Evolutionary conservation across 306 rosid genomes (phyloP).

Genomic region (Gleditsia sinensis): DNA sequence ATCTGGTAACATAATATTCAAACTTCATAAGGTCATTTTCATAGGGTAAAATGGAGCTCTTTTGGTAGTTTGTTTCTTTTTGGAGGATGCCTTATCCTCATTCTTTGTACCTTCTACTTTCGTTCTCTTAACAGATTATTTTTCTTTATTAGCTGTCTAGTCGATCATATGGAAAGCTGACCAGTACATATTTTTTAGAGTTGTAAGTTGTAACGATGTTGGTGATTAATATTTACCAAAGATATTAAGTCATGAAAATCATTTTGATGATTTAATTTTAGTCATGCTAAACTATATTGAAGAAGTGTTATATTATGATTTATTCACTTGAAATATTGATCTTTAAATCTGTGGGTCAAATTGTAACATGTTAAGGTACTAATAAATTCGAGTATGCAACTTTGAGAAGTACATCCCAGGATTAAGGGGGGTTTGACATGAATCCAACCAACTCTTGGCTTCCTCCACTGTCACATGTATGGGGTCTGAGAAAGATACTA

Average conservation of each 20-base stretch:
- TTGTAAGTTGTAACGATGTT: neutral
- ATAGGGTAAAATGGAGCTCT: neutral
- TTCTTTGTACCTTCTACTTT: neutral
- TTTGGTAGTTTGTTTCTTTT: neutral
- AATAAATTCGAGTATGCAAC: slow-evolving; percentile 3
- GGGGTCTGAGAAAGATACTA: slow-evolving; percentile 14
- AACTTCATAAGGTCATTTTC: neutral
- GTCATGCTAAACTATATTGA: neutral
- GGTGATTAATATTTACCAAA: too few relatives aligned
- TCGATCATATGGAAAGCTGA: too few relatives aligned
- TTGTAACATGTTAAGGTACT: neutral
- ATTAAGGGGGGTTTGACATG: slow-evolving; percentile 12
- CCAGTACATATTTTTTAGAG: too few relatives aligned
- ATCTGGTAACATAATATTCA: neutral
- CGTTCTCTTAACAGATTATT: neutral
- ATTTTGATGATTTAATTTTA: neutral
- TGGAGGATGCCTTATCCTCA: too few relatives aligned
- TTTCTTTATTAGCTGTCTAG: too few relatives aligned
- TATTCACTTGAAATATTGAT: neutral
- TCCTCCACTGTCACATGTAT: slow-evolving; percentile 7
- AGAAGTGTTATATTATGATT: neutral
- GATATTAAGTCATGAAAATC: neutral
- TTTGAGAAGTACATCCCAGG: neutral
- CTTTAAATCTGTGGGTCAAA: neutral
- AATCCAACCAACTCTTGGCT: slow-evolving; percentile 5